Percentiles rank a stretch among this genome's conserved stretches.
Evolutionary conservation across 2,329 filamentous ascomycete genomes (phyloP).

Genomic region (Clarireedia hainanense): DNA sequence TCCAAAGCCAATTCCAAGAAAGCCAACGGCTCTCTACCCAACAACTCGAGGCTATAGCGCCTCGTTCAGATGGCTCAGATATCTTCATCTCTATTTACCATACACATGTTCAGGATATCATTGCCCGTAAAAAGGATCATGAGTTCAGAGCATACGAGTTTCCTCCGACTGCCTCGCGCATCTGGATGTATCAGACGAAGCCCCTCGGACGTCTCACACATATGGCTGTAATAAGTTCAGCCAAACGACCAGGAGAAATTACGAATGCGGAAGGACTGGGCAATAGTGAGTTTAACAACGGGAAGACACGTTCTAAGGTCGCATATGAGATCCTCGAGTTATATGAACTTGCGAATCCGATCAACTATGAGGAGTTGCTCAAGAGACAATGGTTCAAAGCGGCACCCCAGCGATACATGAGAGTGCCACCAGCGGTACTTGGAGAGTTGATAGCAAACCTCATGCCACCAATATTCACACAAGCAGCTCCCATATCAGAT

Average conservation of each 20-base stretch:
- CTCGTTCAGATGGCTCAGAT: constrained; percentile 44
- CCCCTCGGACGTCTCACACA: constrained; percentile 45
- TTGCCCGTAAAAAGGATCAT: constrained; percentile 43
- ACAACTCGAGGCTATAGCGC: constrained; percentile 39
- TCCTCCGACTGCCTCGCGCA: constrained; percentile 45
- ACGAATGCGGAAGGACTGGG: constrained; percentile 37
- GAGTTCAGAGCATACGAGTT: constrained; percentile 50
- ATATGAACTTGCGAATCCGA: constrained; percentile 55
- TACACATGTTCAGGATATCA: constrained; percentile 40
- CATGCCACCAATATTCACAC: constrained; percentile 41
- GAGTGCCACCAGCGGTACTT: constrained; percentile 48
- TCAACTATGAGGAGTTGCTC: constrained; percentile 43
- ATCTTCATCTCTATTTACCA: constrained; percentile 44
- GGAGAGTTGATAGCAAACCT: constrained; percentile 52
- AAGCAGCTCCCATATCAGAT: background rate
- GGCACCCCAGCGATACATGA: constrained; percentile 43
- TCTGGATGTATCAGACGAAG: constrained; percentile 52
- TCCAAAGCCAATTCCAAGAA: constrained; percentile 27
- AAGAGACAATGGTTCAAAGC: constrained; percentile 46
- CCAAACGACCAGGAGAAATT: constrained; percentile 42
- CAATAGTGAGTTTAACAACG: constrained; percentile 38
- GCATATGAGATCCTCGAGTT: constrained; percentile 49
- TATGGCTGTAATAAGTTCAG: constrained; percentile 46
- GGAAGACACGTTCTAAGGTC: constrained; percentile 11
- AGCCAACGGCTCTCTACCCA: constrained; percentile 46